Percentiles rank a stretch among this genome's conserved stretches.
phyloP scores from a whole-genome alignment of 139 green algal species.

The Pseudopediastrum boryanum region DNA sequence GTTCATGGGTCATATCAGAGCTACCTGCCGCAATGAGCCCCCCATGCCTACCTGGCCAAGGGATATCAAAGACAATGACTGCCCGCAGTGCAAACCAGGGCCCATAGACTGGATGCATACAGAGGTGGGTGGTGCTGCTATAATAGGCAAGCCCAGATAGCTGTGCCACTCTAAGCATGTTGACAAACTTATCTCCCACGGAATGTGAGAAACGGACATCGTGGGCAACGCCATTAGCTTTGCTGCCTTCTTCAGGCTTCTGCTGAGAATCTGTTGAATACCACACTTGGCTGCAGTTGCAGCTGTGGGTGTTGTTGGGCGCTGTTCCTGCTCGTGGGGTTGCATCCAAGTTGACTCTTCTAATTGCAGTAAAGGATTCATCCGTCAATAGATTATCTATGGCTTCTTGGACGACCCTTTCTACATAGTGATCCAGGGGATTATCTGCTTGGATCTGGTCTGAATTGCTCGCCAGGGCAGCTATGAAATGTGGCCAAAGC shows the following conservation, averaged over 20 bases:
- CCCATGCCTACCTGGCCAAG: too few relatives aligned
- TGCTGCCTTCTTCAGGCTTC: not conserved
- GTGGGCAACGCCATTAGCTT: not conserved
- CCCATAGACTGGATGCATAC: conserved; percentile 18
- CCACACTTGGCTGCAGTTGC: not conserved
- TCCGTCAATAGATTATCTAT: not conserved
- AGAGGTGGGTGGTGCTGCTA: conserved; percentile 12
- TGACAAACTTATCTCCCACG: conserved; percentile 10
- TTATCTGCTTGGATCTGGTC: not conserved
- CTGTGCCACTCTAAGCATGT: conserved; percentile 30
- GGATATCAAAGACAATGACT: conserved; percentile 30
- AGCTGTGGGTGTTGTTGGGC: not conserved
- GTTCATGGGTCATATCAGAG: too few relatives aligned
- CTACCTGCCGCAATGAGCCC: too few relatives aligned
- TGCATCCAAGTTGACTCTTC: not conserved
- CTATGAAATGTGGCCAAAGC: conserved; percentile 15
- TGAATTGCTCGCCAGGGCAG: not conserved
- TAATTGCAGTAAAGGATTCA: not conserved
- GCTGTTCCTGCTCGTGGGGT: not conserved
- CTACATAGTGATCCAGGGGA: conserved; percentile 23
- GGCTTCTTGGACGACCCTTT: not conserved
- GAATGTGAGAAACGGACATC: conserved; percentile 24
- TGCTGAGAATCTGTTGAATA: not conserved
- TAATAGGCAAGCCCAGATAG: conserved; percentile 29
- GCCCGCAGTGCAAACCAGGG: conserved; percentile 34